Conservation (phyloP, 2,329 filamentous ascomycete genomes). For the Ilyonectria destructans region DNA sequence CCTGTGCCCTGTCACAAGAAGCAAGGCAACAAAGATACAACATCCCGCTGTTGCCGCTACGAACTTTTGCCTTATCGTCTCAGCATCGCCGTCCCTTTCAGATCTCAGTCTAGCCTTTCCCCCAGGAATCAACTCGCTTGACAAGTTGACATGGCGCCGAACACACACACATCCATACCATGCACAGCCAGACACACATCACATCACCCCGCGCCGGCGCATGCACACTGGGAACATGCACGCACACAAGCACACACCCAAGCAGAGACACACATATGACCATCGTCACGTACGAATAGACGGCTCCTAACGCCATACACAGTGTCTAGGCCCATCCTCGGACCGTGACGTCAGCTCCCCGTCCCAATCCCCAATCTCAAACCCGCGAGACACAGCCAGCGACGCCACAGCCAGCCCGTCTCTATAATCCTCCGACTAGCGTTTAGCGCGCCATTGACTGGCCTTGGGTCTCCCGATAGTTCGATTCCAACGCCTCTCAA, state of each 20-base stretch:
- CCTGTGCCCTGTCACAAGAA: neutral
- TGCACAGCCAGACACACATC: neutral
- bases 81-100: neutral
- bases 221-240: neutral
- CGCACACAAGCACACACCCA: neutral
- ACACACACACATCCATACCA: neutral
- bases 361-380: constrained; percentile 7
- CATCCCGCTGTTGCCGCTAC: neutral
- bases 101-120: neutral
- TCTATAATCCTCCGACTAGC: constrained; percentile 22
- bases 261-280: neutral
- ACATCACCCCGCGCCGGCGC: neutral
- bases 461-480: constrained; percentile 9
- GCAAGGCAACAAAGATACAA: neutral
- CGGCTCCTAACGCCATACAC: constrained; percentile 4
- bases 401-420: constrained; percentile 10
- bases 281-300: neutral
- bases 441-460: constrained; percentile 25
- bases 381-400: neutral
- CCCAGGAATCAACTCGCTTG: no score
- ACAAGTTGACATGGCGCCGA: neutral
- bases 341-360: constrained; percentile 37
- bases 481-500: constrained; percentile 16
- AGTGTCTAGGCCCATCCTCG: constrained; percentile 22
- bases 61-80: neutral